Evolutionary conservation across 2,329 filamentous ascomycete genomes (phyloP).

Genomic region (Seiridium unicorne): DNA sequence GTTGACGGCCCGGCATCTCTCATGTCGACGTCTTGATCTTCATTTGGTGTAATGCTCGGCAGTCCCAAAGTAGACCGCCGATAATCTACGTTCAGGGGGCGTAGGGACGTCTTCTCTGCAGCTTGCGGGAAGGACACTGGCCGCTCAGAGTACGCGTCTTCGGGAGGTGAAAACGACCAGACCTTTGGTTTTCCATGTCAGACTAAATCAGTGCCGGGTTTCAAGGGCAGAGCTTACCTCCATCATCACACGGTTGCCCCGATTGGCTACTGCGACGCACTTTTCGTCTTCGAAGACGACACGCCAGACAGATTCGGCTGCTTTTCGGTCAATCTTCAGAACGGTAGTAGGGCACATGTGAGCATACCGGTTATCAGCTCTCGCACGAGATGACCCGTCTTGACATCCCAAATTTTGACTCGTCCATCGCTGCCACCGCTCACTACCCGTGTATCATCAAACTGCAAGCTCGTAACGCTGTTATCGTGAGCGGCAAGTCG

Average conservation of each 20-base stretch:
- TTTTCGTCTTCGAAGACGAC: constrained; percentile 99
- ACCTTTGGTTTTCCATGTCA: constrained; percentile 53
- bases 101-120: constrained; percentile 42
- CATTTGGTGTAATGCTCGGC: constrained; percentile 16
- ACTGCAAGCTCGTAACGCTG: constrained; percentile 95
- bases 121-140: constrained; percentile 49
- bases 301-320: constrained; percentile 90
- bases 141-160: constrained; percentile 59
- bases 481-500: constrained; percentile 95
- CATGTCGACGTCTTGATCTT: constrained; percentile 54
- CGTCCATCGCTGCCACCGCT: constrained; percentile 96
- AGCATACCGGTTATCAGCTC: constrained; percentile 68
- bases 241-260: constrained; percentile 88
- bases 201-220: too few species aligned
- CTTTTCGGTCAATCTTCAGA: not conserved
- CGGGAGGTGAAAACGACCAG: constrained; percentile 90
- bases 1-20: constrained; percentile 54
- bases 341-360: not conserved
- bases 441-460: constrained; percentile 92
- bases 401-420: constrained; percentile 97
- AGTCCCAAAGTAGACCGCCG: constrained; percentile 23
- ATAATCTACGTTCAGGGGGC: constrained; percentile 49
- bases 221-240: constrained; percentile 62
- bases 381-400: constrained; percentile 84
- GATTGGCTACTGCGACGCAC: constrained; percentile 90